Evolutionary conservation across 768 basidiomycete species (phyloP).

Genomic region (Mycena filopes): DNA sequence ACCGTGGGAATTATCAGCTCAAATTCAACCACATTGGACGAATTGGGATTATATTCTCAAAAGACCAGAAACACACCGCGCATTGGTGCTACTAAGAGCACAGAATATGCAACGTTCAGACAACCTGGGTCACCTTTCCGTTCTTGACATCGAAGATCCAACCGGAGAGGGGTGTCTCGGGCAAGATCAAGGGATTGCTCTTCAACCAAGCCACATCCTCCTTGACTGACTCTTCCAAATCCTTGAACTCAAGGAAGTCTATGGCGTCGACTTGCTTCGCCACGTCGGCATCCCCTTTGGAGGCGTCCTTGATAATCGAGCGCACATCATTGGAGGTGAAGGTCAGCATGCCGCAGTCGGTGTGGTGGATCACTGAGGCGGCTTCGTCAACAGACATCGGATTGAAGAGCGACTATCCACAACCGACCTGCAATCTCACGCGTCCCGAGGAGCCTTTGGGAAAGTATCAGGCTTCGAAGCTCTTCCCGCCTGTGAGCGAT

Average conservation of each 20-base stretch:
- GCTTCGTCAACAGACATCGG: no score
- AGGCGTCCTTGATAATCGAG: conserved; percentile 58
- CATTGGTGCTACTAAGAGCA: not conserved
- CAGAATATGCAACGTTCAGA: not conserved
- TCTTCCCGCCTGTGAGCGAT: conserved; percentile 61
- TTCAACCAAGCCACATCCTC: conserved; percentile 68
- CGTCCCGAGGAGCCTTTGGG: conserved; percentile 80
- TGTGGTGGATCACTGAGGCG: no score
- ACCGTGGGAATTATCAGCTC: conserved; percentile 4
- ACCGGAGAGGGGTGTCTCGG: conserved; percentile 65
- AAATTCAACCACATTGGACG: no score
- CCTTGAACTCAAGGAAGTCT: conserved; percentile 64
- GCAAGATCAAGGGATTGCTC: conserved; percentile 63
- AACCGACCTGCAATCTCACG: conserved; percentile 61
- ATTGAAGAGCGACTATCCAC: no score
- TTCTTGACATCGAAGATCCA: conserved; percentile 76
- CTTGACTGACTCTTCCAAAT: conserved; percentile 63
- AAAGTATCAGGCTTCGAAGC: conserved; percentile 72
- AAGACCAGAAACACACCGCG: not conserved
- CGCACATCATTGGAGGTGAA: conserved; percentile 64
- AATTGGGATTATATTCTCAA: no score
- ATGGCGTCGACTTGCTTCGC: conserved; percentile 47
- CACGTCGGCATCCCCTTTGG: conserved; percentile 40
- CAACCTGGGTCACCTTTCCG: conserved; percentile 51
- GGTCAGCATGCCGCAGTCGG: conserved; percentile 75